phyloP scores from a whole-genome alignment of 1,284 basidiomycete genomes.

The Flammula alnicola region DNA sequence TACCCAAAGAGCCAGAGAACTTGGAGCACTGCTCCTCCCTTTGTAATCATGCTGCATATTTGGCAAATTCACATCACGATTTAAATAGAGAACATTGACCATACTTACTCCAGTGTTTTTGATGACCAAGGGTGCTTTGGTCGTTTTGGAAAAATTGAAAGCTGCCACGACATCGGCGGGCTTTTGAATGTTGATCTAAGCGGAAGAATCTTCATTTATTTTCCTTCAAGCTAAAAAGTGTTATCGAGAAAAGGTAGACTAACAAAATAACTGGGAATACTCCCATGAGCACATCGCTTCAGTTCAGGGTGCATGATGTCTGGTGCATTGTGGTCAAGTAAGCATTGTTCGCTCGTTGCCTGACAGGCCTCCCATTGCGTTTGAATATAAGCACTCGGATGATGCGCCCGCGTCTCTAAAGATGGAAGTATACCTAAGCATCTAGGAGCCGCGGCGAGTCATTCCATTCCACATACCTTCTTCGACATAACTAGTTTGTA shows the following conservation, averaged over 20 bases:
- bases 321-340: conserved; percentile 30
- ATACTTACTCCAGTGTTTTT: conserved; percentile 51
- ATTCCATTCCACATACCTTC: background rate
- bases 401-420: background rate
- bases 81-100: conserved; percentile 9
- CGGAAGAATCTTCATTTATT: conserved; percentile 12
- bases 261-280: conserved; percentile 33
- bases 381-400: conserved; percentile 24
- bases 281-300: conserved; percentile 32
- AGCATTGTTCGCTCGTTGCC: conserved; percentile 36
- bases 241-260: background rate
- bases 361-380: conserved; percentile 46
- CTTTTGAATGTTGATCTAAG: conserved; percentile 45
- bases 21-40: conserved; percentile 47
- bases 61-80: background rate
- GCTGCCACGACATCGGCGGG: conserved; percentile 43
- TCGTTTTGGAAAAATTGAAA: conserved; percentile 42
- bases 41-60: conserved; percentile 46
- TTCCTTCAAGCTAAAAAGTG: background rate
- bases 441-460: background rate
- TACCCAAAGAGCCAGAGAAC: conserved; percentile 48
- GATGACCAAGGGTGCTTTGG: conserved; percentile 45
- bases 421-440: background rate
- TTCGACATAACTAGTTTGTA: background rate
- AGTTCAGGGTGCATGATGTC: conserved; percentile 27